Conservation (phyloP, 768 basidiomycete species). For the Tylopilus plumbeoviolaceoides region DNA sequence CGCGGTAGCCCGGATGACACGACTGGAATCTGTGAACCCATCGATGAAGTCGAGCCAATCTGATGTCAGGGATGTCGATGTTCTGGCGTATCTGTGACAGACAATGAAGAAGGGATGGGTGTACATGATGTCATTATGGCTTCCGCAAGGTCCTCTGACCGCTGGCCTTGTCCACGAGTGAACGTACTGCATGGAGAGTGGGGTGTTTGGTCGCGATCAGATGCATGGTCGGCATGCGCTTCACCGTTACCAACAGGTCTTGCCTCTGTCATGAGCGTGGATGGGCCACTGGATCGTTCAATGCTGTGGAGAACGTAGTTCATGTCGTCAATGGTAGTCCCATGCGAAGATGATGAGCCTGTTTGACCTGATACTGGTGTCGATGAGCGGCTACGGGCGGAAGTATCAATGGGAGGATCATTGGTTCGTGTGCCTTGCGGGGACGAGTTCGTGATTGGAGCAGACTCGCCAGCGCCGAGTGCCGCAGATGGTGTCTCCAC, state of each 20-base stretch:
- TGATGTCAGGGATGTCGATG: conserved; percentile 33
- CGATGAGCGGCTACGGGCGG: conserved; percentile 24
- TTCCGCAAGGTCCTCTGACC: conserved; percentile 8
- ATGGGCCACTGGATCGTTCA: conserved; percentile 19
- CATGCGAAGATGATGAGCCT: conserved; percentile 26
- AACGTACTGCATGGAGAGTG: conserved; percentile 1
- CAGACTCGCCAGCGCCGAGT: conserved; percentile 3
- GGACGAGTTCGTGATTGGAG: neutral
- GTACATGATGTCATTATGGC: conserved; percentile 18
- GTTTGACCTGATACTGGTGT: conserved; percentile 36
- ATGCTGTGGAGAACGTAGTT: conserved; percentile 27
- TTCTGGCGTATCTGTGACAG: conserved; percentile 21
- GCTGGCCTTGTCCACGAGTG: conserved; percentile 5
- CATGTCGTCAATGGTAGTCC: conserved; percentile 24
- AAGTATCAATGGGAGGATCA: conserved; percentile 7
- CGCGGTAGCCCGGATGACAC: conserved; percentile 4
- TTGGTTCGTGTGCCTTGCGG: conserved; percentile 12
- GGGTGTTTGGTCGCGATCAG: conserved; percentile 12
- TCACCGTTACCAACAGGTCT: conserved; percentile 8
- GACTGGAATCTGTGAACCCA: conserved; percentile 12
- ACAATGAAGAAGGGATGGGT: conserved; percentile 26
- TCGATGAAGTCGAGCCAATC: conserved; percentile 43
- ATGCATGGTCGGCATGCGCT: conserved; percentile 6
- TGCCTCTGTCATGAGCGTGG: conserved; percentile 15
- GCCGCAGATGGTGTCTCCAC: conserved; percentile 18